Evolutionary conservation across 495 filamentous ascomycete genomes (phyloP), one percentile per base, ranked within the genome.

Genomic region (Lophiotrema nucula): DNA sequence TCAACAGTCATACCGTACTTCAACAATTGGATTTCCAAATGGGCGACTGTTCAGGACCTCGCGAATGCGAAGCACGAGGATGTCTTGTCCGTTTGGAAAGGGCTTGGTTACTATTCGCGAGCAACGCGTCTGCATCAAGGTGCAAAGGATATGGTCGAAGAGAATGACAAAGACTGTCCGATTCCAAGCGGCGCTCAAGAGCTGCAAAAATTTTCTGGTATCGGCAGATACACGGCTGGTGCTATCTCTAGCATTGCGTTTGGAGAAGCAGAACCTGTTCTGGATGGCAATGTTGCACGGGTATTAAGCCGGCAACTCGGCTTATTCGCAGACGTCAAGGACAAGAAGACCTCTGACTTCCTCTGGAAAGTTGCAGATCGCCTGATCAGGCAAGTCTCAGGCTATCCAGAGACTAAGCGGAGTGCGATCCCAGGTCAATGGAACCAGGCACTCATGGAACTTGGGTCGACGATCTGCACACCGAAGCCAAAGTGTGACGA

Each of bases 391-490:
- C 37, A 51, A 18, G 53, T 57, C 4, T 49, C 52, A 18, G 59
- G 27, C 1, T 37, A n/a, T 13, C 27, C 52, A 15, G 53, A 39
- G 11, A 28, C 4, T 12, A 11, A 35, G 22, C 23, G 26, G 24
- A 62, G 59, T 25, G 22, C 16, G 3, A 24, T 62, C 0, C 59
- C 59, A 3, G 59, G 59, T 1, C 25, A 51, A 25, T 62, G 59
- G 59, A 62, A 62, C 41, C 59, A 62, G 35, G 59, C 59, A 12
- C 51, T 62, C 18, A 62, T 62, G 59, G 59, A 62, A 23, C 46
- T 62, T n/a, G 59, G 59, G 5, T 56, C 59, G 22, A 62, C 59
- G 4, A 37, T 57, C 15, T 62, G 59, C 27, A 57, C 53, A 10
- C 59, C 59, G 4, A 3, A 45, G 23, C 59, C 59, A 5, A 56